These are phyloP conservation scores for Claviceps quebecensis DNA, from an alignment of 2,329 filamentous ascomycete species.

Conservation along the genomic window DNA sequence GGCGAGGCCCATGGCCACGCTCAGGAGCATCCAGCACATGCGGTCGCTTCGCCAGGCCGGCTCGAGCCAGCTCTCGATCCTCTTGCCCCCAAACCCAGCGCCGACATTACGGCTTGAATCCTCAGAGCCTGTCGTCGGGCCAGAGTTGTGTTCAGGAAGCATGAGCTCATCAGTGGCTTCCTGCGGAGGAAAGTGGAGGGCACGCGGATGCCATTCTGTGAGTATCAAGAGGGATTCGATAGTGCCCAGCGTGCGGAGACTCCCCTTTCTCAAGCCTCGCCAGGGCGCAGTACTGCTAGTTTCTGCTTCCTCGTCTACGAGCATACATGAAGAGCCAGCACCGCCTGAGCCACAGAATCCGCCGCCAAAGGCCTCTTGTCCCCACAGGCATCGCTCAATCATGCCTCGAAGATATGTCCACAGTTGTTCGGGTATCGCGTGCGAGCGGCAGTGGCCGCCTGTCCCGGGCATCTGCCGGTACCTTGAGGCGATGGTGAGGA, in stretches of 20 bases:
- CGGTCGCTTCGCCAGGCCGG: constrained; percentile 88
- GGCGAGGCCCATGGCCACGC: constrained; percentile 75
- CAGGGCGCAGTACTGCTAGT: constrained; percentile 56
- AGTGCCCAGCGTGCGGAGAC: constrained; percentile 77
- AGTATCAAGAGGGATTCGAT: constrained; percentile 89
- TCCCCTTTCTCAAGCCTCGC: constrained; percentile 59
- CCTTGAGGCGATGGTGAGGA: constrained; percentile 80
- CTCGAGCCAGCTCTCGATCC: constrained; percentile 92
- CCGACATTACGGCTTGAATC: constrained; percentile 19
- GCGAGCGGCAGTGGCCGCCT: constrained; percentile 68
- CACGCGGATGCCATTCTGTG: constrained; percentile 93
- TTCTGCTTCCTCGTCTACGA: constrained; percentile 37
- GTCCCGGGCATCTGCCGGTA: constrained; percentile 71
- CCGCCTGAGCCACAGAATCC: constrained; percentile 66
- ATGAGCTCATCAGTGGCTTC: constrained; percentile 59
- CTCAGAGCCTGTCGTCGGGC: constrained; percentile 24
- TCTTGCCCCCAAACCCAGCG: constrained; percentile 60
- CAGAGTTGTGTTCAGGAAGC: constrained; percentile 43
- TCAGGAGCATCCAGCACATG: constrained; percentile 96
- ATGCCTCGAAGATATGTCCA: constrained; percentile 92
- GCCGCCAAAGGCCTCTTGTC: constrained; percentile 87
- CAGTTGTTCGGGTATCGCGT: constrained; percentile 86
- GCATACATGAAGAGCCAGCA: constrained; percentile 19
- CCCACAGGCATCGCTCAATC: constrained; percentile 91
- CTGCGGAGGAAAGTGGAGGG: constrained; percentile 81